Evolutionary conservation across 805 yeast genomes (phyloP), one percentile per base, ranked within the genome.

Genomic region (Candida germanica): DNA sequence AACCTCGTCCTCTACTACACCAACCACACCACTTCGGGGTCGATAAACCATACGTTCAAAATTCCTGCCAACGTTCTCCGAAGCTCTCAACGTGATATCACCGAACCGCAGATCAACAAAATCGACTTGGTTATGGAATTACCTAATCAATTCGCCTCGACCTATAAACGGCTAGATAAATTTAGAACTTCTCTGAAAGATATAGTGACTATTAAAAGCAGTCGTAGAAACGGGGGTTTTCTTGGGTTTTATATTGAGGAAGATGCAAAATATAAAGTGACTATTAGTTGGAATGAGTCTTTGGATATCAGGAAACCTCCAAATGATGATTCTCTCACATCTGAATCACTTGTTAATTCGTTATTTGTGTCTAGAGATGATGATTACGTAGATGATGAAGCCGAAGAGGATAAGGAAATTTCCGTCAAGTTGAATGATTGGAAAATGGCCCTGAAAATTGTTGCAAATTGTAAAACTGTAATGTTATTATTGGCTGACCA

Each of bases 11-110:
- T 83, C 11, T 69, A 66, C 44, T 80, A 78, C 49, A 68, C 75
- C 13, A 79, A 77, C 42, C 59, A 57, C 55, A 48, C 62, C 55
- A 23, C 53, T 55, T 35, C 70, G 7, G 69, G 72, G 16, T 60
- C 75, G 3, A 69, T 85, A 12, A 71, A 73, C 42, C 87, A 83
- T 49, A 72, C 84, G 6, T 79, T 80, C 48, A 77, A 78, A 33
- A 74, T 89, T 13, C 91, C 95, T 0, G 85, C 85, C 1, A 65
- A 79, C 46, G 63, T 85, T 27, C 50, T 84, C 38, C 73, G 78
- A 39, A 68, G 65, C 43, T 73, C 69, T 11, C 77, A 73, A 40
- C 80, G 77, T 38, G 69, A 69, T 10, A 51, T 69, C 32, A 62
- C 77, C 7, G 93, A 84, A 50, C 96, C 96, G 0, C 75, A 71